These are phyloP conservation scores for Apostasia ramifera DNA, from an alignment of 106 monocot species.

Conservation along the genomic window DNA sequence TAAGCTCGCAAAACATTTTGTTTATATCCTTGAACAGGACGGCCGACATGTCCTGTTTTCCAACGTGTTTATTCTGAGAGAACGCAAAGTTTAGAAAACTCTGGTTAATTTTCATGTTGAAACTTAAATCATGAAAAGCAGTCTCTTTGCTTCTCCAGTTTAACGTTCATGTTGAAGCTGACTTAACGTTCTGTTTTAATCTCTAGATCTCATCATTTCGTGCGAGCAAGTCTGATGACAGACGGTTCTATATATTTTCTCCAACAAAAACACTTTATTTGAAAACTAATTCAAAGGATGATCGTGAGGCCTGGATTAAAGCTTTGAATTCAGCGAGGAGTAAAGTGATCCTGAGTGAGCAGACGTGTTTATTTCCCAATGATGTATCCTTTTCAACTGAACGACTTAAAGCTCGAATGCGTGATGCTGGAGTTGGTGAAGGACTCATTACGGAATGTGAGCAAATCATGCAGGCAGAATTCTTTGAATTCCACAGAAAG, in stretches of 20 bases:
- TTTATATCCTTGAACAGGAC: too few relatives aligned
- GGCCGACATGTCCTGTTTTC: too few relatives aligned
- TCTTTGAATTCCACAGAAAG: constrained; percentile 44
- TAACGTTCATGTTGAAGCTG: background rate
- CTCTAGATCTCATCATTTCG: constrained; percentile 71
- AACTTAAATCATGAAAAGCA: background rate
- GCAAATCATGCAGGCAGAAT: constrained; percentile 71
- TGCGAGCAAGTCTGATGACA: constrained; percentile 77
- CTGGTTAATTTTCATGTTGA: background rate
- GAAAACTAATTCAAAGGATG: constrained; percentile 59
- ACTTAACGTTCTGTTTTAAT: background rate
- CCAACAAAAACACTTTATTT: constrained; percentile 79
- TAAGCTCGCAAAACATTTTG: too few relatives aligned
- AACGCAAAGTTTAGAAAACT: too few relatives aligned
- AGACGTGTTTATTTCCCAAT: constrained; percentile 22
- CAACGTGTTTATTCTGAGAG: too few relatives aligned
- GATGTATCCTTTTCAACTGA: constrained; percentile 60
- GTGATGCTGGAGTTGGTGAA: constrained; percentile 61
- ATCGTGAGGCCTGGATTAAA: constrained; percentile 85
- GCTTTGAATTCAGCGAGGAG: constrained; percentile 64
- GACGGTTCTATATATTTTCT: constrained; percentile 80
- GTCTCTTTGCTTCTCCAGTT: background rate
- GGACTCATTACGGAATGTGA: constrained; percentile 72
- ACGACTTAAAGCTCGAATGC: constrained; percentile 72
- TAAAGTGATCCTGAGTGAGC: constrained; percentile 30